Evolutionary conservation across 148 eudicot species (phyloP).

Genomic region (Vaccinium vitisidaea): DNA sequence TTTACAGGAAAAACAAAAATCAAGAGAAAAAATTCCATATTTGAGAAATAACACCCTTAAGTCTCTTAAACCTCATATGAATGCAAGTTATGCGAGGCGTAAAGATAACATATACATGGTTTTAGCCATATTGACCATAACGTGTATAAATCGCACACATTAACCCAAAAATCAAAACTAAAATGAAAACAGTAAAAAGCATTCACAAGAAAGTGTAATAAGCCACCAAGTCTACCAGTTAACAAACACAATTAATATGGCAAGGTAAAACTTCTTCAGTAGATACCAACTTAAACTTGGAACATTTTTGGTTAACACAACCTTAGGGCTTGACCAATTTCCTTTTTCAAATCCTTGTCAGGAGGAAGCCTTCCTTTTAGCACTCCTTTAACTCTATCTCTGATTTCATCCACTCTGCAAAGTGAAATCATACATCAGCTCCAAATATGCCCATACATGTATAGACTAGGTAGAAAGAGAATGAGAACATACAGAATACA

Average conservation of each 20-base stretch:
- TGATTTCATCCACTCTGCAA: conserved; percentile 77
- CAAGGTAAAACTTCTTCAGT: not conserved
- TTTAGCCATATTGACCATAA: not conserved
- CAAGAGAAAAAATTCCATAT: not conserved
- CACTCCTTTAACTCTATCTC: conserved; percentile 71
- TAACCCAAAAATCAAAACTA: not conserved
- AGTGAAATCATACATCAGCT: conserved; percentile 30
- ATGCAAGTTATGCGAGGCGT: not conserved
- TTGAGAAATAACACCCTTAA: conserved; percentile 2
- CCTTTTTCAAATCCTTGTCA: conserved; percentile 70
- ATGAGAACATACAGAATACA: not conserved
- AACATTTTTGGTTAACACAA: conserved; percentile 21
- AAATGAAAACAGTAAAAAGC: not conserved
- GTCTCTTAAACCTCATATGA: not conserved
- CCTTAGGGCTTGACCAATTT: conserved; percentile 69
- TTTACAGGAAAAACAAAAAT: conserved; percentile 1
- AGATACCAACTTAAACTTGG: conserved; percentile 10
- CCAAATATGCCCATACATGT: conserved; percentile 1
- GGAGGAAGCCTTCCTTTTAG: conserved; percentile 90
- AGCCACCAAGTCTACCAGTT: not conserved
- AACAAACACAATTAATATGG: not conserved
- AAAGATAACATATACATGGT: not conserved
- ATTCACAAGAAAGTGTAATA: not conserved
- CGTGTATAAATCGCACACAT: not conserved
- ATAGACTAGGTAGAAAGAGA: not conserved